A percentile compares a stretch with the other conserved stretches of the same genome.
Conservation (phyloP, 1,284 basidiomycete species). For the Macrocystidia cucumis region DNA sequence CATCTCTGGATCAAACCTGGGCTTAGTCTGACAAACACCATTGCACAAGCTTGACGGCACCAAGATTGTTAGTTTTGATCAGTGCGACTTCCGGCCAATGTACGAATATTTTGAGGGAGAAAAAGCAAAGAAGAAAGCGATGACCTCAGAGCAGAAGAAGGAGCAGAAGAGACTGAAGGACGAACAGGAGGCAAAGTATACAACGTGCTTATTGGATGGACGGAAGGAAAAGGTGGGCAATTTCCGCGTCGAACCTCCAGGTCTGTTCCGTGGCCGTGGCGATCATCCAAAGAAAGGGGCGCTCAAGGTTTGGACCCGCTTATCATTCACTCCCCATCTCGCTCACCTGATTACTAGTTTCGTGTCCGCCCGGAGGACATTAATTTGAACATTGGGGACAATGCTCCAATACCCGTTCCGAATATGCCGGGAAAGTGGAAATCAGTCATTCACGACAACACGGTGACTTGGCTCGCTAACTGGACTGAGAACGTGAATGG, state of each 20-base stretch:
- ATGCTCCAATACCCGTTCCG: slow-evolving; percentile 68
- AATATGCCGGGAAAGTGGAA: slow-evolving; percentile 89
- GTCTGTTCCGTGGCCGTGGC: slow-evolving; percentile 94
- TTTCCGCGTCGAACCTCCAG: slow-evolving; percentile 97
- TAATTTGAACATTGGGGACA: slow-evolving; percentile 85
- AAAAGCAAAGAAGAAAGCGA: slow-evolving; percentile 87
- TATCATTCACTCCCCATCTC: not conserved
- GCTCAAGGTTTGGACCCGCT: slow-evolving; percentile 63
- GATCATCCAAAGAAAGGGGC: slow-evolving; percentile 98
- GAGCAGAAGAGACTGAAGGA: slow-evolving; percentile 82
- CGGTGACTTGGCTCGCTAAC: slow-evolving; percentile 94
- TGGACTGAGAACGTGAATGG: slow-evolving; percentile 96
- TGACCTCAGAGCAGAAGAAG: slow-evolving; percentile 87
- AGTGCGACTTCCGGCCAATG: slow-evolving; percentile 95
- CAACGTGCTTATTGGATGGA: slow-evolving; percentile 84
- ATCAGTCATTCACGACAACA: slow-evolving; percentile 81
- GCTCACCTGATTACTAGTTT: slow-evolving; percentile 34
- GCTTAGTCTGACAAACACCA: too few species aligned
- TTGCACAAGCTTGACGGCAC: slow-evolving; percentile 53
- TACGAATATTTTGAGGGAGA: slow-evolving; percentile 90
- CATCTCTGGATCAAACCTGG: slow-evolving; percentile 6
- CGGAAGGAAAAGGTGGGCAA: slow-evolving; percentile 98
- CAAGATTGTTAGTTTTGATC: slow-evolving; percentile 72
- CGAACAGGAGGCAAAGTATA: slow-evolving; percentile 79
- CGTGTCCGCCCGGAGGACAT: slow-evolving; percentile 92